Base-by-base conservation (phyloP, 495 filamentous ascomycete species). In the Pseudoneurospora amorphoporcata region DNA sequence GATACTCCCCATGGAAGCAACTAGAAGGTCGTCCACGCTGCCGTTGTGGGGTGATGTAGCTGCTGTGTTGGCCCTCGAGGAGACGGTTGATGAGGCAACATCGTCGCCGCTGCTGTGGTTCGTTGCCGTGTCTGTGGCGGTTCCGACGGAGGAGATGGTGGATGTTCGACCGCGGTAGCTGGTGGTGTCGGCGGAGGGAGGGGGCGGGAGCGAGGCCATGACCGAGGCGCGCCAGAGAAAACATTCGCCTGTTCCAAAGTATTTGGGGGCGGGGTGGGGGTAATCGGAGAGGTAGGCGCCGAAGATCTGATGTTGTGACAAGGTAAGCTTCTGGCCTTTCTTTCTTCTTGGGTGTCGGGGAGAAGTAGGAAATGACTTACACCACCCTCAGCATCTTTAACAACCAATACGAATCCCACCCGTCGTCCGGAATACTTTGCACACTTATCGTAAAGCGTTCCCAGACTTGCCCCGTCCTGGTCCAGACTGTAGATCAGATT, bases 211-310 rank as follows among this genome's bases (percentile, higher is more conserved):
- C 3, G 86, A 81, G 8, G 90, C 79, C 68, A 90, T 82, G 2
- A 86, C 78, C 68, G 88, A 89, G 2, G 94, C 92, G 45, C 93
- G 91, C 95, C 95, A 99, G 77, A 99, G 90, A 84, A 99, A 99
- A 80, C 96, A 98, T 82, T 99, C 95, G 75, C 96, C 95, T 1
- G 91, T 98, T 79, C 95, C 95, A 80, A 89, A 98, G 85, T 95
- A 99, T 71, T 94, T 92, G 0, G 92, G 77, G n/a, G 87, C 80
- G 0, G 92, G 92, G 76, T 90, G 91, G 4, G 94, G 94, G 39
- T 89, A 84, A 77, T 98, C 94, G 74, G 92, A 95, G 73, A 98
- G 88, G 82, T 97, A 98, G 70, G 95, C 94, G 79, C 95, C 95
- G 78, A 99, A 99, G 69, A 94, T 87, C 86, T 95, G 78, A 35